Base-by-base conservation (phyloP, 1,139 yeast species). In the Pichia terricola region DNA sequence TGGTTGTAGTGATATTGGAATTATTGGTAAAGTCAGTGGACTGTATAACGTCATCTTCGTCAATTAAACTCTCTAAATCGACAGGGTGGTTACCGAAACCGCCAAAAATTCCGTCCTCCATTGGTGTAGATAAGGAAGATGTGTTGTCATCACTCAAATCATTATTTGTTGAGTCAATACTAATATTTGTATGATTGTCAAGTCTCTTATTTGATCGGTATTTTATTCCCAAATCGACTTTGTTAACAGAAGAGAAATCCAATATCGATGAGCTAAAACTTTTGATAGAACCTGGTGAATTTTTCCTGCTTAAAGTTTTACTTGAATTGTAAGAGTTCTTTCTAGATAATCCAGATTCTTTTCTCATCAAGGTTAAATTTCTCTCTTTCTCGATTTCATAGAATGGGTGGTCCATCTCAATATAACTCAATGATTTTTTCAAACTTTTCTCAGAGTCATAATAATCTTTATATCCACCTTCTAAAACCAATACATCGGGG, bases 401-500 rank as follows among this genome's bases (percentile, higher is more conserved):
- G 51, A 77, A 75, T 34, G 74, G 70, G 57, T 89, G 89, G 55
- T 83, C 80, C 98, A 91, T 91, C 55, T 81, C 94, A 43, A 88
- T 78, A 60, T 91, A 89, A 45, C 76, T 79, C 54, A 76, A 83
- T 2, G 96, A 96, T 48, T 61, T 68, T 27, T 45, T 42, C 25
- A 47, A 37, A 6, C 25, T 40, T 32, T 39, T 45, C 28, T 47
- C 50, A 25, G 49, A 48, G 40, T 79, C 78, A 62, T 70, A 89
- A 58, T 89, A 91, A 37, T 70, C 70, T 58, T 82, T 80, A 68
- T 91, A 91, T 6, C 98, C 98, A 34, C 97, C 98, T 53, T 87
- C 86, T 41, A 91, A 70, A 36, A 91, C 78, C 36, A 86, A 80
- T 40, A 91, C 77, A 64, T 91, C 96, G 2, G 98, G 98, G 58